These are phyloP conservation scores for Metschnikowia cerradonensis DNA, from an alignment of 805 yeast genomes.

Conservation along the genomic window DNA sequence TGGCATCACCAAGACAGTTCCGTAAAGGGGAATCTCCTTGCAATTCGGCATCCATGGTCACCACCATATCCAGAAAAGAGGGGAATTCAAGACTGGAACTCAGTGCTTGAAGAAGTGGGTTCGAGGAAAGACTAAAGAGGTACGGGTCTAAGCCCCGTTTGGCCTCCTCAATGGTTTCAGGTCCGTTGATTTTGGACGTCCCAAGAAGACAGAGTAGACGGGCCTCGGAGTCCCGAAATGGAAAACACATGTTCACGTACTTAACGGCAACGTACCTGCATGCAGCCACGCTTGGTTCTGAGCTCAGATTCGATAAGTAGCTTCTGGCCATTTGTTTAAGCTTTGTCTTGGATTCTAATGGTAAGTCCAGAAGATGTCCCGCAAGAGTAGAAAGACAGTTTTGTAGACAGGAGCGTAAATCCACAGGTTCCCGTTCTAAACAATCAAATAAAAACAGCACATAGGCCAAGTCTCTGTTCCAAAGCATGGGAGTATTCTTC, in stretches of 20 bases:
- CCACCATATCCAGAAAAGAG: slow-evolving; percentile 39
- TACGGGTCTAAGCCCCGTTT: slow-evolving; percentile 76
- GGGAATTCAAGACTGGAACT: slow-evolving; percentile 54
- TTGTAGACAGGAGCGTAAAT: slow-evolving; percentile 64
- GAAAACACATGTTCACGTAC: slow-evolving; percentile 57
- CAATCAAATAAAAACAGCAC: slow-evolving; percentile 69
- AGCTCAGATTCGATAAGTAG: slow-evolving; percentile 22
- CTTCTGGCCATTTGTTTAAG: slow-evolving; percentile 38
- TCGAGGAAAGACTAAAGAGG: slow-evolving; percentile 25
- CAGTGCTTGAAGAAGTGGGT: slow-evolving; percentile 28
- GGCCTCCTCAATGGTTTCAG: slow-evolving; percentile 80
- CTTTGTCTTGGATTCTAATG: slow-evolving; percentile 33
- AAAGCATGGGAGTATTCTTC: slow-evolving; percentile 39
- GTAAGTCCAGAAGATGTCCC: slow-evolving; percentile 41
- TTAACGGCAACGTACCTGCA: slow-evolving; percentile 64
- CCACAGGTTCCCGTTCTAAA: slow-evolving; percentile 57
- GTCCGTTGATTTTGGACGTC: slow-evolving; percentile 49
- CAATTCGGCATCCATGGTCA: slow-evolving; percentile 20
- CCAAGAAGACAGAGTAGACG: slow-evolving; percentile 68
- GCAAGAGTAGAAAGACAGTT: slow-evolving; percentile 63
- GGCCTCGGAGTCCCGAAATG: slow-evolving; percentile 64
- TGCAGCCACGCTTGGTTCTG: slow-evolving; percentile 19
- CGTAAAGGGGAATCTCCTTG: slow-evolving; percentile 10
- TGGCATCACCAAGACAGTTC: slow-evolving; percentile 14
- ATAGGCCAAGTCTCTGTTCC: slow-evolving; percentile 45